These are phyloP conservation scores for Corynespora cassiicola DNA, from an alignment of 2,329 filamentous ascomycete species.

Conservation along the genomic window DNA sequence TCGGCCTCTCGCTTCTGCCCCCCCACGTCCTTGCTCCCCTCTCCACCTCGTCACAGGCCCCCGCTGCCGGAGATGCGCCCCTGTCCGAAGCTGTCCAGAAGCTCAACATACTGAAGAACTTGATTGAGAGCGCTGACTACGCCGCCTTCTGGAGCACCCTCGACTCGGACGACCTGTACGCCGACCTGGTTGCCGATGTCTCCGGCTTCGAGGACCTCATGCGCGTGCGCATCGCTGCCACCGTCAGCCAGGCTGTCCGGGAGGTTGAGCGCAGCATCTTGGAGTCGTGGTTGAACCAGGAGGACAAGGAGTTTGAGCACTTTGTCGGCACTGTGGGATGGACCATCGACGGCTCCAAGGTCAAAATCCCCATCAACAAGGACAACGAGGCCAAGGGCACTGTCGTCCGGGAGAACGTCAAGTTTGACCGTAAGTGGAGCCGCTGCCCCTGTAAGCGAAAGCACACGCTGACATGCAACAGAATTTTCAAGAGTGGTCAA, in stretches of 20 bases:
- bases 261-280: conserved; percentile 65
- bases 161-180: conserved; percentile 93
- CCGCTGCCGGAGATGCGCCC: conserved; percentile 66
- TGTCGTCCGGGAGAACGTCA: conserved; percentile 94
- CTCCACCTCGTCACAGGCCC: conserved; percentile 55
- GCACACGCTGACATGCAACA: conserved; percentile 22
- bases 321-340: conserved; percentile 69
- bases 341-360: conserved; percentile 71
- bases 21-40: conserved; percentile 75
- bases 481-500: conserved; percentile 45
- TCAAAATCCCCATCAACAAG: conserved; percentile 87
- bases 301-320: conserved; percentile 55
- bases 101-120: conserved; percentile 80
- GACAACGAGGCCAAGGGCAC: conserved; percentile 91
- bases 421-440: conserved; percentile 70
- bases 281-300: conserved; percentile 57
- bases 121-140: conserved; percentile 91
- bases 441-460: not conserved
- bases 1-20: conserved; percentile 91
- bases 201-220: conserved; percentile 94
- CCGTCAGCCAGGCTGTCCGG: conserved; percentile 84
- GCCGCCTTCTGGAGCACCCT: conserved; percentile 90
- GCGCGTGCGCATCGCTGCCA: conserved; percentile 85
- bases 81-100: conserved; percentile 91
- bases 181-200: conserved; percentile 93